Percentiles rank a stretch among this genome's conserved stretches.
These are phyloP conservation scores for Paspalum notatum DNA, from an alignment of 176 grass and related monocot species.

Conservation along the genomic window DNA sequence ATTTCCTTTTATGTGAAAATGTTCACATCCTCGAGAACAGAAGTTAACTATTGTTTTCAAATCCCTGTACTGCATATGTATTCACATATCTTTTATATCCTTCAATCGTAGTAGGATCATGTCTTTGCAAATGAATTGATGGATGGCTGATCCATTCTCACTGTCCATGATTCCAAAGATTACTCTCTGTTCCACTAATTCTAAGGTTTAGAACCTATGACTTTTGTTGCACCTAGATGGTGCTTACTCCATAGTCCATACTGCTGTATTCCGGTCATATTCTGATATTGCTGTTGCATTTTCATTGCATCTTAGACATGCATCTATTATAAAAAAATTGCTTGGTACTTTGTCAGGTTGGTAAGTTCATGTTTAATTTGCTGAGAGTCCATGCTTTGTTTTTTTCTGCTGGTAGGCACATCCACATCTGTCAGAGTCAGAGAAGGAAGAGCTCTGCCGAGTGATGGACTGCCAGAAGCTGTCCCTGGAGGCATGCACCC, in stretches of 20 bases:
- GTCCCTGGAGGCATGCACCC: constrained; percentile 81
- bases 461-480: constrained; percentile 90
- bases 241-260: neutral
- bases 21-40: neutral
- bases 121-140: neutral
- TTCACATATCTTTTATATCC: neutral
- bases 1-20: neutral
- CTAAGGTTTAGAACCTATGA: neutral
- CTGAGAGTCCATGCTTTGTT: constrained; percentile 1
- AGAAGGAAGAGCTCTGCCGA: constrained; percentile 72
- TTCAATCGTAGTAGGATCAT: neutral
- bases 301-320: neutral
- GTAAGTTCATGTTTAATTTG: neutral
- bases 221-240: neutral
- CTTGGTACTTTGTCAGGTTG: neutral
- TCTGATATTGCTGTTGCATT: neutral
- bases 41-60: neutral
- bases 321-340: neutral
- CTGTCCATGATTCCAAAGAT: neutral
- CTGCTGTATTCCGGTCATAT: neutral
- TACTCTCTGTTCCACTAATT: neutral
- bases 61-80: neutral
- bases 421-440: constrained; percentile 59
- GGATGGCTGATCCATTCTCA: neutral
- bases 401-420: constrained; percentile 52